Conservation (phyloP, 2,329 filamentous ascomycete species). For the Penicillium sp. region DNA sequence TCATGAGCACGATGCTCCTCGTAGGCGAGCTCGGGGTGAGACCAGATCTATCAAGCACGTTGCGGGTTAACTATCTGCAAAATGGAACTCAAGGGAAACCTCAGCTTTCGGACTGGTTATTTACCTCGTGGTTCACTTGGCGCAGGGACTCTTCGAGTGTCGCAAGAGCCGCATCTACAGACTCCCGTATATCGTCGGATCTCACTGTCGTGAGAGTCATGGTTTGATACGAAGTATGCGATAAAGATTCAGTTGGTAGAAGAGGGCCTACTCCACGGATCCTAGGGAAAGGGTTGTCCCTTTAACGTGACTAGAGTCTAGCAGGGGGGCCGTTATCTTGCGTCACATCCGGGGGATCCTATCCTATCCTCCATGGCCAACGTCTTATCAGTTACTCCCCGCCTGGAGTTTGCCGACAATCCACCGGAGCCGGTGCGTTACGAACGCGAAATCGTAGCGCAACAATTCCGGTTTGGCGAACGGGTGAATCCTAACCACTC, state of each 20-base stretch:
- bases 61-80: background rate
- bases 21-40: constrained; percentile 54
- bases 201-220: constrained; percentile 17
- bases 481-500: background rate
- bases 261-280: background rate
- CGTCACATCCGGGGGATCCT: constrained; percentile 8
- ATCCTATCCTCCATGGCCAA: background rate
- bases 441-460: constrained; percentile 1
- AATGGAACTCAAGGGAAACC: background rate
- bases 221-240: background rate
- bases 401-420: constrained; percentile 6
- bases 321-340: background rate
- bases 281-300: background rate
- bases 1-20: constrained; percentile 55
- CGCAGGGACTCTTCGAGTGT: constrained; percentile 20
- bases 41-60: constrained; percentile 36
- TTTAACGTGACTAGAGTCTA: background rate
- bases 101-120: background rate
- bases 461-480: constrained; percentile 7
- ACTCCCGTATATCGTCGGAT: constrained; percentile 23
- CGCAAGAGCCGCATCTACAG: constrained; percentile 20
- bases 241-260: background rate
- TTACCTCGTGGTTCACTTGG: constrained; percentile 28
- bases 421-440: background rate
- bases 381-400: background rate